Evolutionary conservation across 2,329 filamentous ascomycete species (phyloP), one percentile per base, ranked within the genome.

Genomic region (Hypomyces rosellus): DNA sequence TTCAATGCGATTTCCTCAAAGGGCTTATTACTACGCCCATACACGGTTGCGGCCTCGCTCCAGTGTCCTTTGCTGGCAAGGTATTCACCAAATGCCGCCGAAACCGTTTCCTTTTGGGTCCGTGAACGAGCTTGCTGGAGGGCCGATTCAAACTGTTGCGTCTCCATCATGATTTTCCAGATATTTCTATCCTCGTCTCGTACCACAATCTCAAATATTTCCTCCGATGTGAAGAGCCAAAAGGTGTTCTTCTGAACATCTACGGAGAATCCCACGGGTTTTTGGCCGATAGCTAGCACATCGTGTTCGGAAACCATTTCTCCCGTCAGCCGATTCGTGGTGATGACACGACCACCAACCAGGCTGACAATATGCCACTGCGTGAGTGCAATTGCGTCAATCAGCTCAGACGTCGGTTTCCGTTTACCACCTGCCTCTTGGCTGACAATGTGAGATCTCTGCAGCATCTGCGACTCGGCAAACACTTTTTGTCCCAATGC

Each of bases 181-280:
- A 97, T 82, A 65, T 97, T 88, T 58, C 93, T 77, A 58, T 91
- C 88, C 66, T 99, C 93, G 50, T 97, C 89, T 41, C 84, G 86
- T 12, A 92, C 86, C 12, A 93, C 88, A 52, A 99, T 86, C 69
- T 99, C 93, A 59, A 90, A 96, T 46, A 99, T 96, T 61, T 95
- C 90, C 50, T 88, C 80, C 0, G 82, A 80, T 0, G 92, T 97
- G 63, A 97, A 95, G 2, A 99, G 78, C 93, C 95, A 99, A 64
- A 92, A 96, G 0, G 93, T 99, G 62, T 92, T 95, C 74, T 96
- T 96, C 66, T 93, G 92, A 54, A 87, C 80, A 67, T 99, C 93
- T 8, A 92, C 85, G 46, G 90, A 85, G 15, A 99, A 78, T 0
- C 88, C 90, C n/a, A 99, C 73, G 4, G 85, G 82, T 60, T 78